Conservation (phyloP, 495 filamentous ascomycete species). For the Filosporella fistucella region DNA sequence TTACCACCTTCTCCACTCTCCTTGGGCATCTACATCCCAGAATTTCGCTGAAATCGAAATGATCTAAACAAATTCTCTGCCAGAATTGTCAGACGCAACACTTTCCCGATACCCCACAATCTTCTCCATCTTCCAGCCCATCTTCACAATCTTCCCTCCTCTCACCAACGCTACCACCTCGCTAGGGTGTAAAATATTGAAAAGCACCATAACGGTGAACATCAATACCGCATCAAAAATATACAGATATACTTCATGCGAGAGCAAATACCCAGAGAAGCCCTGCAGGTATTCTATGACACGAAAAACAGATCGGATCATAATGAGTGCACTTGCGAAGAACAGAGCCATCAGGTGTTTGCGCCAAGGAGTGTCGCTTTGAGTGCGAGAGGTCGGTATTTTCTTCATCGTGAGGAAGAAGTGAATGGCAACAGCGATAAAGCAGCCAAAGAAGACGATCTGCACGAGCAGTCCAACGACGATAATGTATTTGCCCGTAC, state of each 20-base stretch:
- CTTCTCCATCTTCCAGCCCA: conserved; percentile 3
- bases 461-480: conserved; percentile 39
- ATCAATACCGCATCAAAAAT: conserved; percentile 59
- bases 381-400: conserved; percentile 11
- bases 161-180: conserved; percentile 3
- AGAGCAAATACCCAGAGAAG: conserved; percentile 37
- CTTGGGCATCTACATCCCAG: no score
- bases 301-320: conserved; percentile 56
- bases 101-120: neutral
- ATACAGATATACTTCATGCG: conserved; percentile 56
- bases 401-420: conserved; percentile 25
- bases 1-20: no score
- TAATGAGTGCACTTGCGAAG: conserved; percentile 43
- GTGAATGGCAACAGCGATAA: conserved; percentile 35
- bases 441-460: conserved; percentile 44
- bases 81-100: neutral
- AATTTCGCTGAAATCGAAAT: no score
- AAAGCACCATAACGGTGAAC: conserved; percentile 44
- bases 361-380: neutral
- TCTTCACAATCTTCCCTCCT: neutral
- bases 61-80: neutral
- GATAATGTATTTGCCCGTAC: conserved; percentile 29
- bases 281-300: conserved; percentile 60
- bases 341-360: conserved; percentile 36
- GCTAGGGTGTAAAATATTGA: conserved; percentile 23